A percentile compares a stretch with the other conserved stretches of the same genome.
phyloP scores from a whole-genome alignment of 192 early-diverging fungal genomes.

The Dissophora globulifera region DNA sequence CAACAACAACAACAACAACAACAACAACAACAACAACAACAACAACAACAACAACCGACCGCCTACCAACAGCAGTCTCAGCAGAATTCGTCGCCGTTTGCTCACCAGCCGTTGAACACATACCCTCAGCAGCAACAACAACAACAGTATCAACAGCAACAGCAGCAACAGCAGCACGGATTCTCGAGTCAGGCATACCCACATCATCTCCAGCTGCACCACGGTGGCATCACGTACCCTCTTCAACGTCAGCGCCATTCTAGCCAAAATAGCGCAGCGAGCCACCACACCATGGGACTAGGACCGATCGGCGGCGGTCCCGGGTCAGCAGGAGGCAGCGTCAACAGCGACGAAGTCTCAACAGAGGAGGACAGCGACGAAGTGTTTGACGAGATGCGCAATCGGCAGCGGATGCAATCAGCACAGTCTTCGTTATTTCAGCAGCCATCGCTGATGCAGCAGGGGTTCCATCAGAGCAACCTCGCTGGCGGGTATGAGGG shows the following conservation, averaged over 20 bases:
- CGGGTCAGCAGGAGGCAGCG: slow-evolving; percentile 45
- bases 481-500: slow-evolving; percentile 24
- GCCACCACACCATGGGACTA: slow-evolving; percentile 48
- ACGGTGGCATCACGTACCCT: slow-evolving; percentile 15
- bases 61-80: too few species aligned
- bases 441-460: slow-evolving; percentile 15
- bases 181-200: slow-evolving; percentile 26
- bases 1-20: too few species aligned
- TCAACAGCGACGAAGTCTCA: slow-evolving; percentile 47
- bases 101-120: background rate
- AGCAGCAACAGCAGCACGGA: slow-evolving; percentile 15
- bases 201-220: slow-evolving; percentile 21
- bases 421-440: slow-evolving; percentile 9
- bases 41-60: too few species aligned
- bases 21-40: too few species aligned
- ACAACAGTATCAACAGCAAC: background rate
- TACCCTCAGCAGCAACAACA: slow-evolving; percentile 8
- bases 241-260: slow-evolving; percentile 51
- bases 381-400: slow-evolving; percentile 49
- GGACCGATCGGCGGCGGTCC: slow-evolving; percentile 46
- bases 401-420: slow-evolving; percentile 35
- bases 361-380: slow-evolving; percentile 53
- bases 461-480: slow-evolving; percentile 1
- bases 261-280: slow-evolving; percentile 50
- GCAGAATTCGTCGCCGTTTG: too few species aligned